A percentile compares a stretch with the other conserved stretches of the same genome.
These are phyloP conservation scores for Citrus hindsii DNA, from an alignment of 345 rosid genomes.

Conservation along the genomic window DNA sequence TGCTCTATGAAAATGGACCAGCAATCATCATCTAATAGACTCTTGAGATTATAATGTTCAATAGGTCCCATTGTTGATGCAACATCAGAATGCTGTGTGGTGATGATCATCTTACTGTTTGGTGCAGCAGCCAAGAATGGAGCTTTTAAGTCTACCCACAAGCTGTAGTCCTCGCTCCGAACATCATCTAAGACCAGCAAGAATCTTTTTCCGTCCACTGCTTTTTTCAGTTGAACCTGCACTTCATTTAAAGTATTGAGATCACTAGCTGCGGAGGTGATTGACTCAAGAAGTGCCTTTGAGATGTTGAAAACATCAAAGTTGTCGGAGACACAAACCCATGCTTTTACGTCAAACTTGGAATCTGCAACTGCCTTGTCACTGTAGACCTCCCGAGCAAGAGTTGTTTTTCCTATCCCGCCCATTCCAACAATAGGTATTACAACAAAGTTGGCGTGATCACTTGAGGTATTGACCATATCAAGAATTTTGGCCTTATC, in stretches of 20 bases:
- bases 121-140: not conserved
- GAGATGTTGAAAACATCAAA: not conserved
- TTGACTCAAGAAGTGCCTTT: too few relatives aligned
- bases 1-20: not conserved
- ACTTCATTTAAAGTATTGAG: too few relatives aligned
- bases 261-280: too few relatives aligned
- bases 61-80: not conserved
- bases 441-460: not conserved
- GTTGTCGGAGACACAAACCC: not conserved
- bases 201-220: too few relatives aligned
- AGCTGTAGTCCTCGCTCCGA: not conserved
- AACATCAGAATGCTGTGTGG: not conserved
- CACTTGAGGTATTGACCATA: not conserved
- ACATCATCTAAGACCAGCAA: not conserved
- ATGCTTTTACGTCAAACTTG: not conserved
- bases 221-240: too few relatives aligned
- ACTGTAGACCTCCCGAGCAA: not conserved
- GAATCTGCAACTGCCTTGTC: not conserved
- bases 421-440: slow-evolving; percentile 2
- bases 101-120: not conserved
- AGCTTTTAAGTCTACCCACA: not conserved
- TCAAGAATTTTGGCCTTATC: not conserved
- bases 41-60: not conserved
- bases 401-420: slow-evolving; percentile 1
- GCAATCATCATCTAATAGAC: not conserved